Evolutionary conservation across 331 rosid species (phyloP).

Genomic region (Stylosanthes scabra): DNA sequence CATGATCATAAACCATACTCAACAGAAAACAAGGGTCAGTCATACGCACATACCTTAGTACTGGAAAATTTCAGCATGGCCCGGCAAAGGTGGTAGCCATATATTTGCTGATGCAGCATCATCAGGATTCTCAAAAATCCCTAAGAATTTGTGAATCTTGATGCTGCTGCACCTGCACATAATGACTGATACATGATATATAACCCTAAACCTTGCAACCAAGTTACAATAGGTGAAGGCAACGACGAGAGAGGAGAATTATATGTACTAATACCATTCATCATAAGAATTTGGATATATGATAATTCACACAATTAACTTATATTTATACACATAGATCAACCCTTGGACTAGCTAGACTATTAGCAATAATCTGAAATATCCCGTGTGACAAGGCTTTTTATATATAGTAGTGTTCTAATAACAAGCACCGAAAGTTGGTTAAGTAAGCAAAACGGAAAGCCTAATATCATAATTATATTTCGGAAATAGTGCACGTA

Average conservation of each 20-base stretch:
- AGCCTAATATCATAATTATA: conserved; percentile 28
- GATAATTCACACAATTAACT: not conserved
- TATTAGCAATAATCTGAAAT: conserved; percentile 17
- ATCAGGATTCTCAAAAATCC: conserved; percentile 73
- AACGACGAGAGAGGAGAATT: no score
- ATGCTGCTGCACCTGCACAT: conserved; percentile 62
- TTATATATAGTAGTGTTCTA: not conserved
- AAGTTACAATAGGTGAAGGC: no score
- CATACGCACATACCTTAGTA: no score
- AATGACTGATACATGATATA: no score
- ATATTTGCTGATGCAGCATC: conserved; percentile 80
- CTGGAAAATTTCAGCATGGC: not conserved
- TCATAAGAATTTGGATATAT: not conserved
- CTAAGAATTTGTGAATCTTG: conserved; percentile 39
- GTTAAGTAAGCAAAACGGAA: conserved; percentile 5
- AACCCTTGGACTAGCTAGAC: not conserved
- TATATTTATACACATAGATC: no score
- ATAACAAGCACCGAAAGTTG: conserved; percentile 43
- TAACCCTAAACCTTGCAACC: no score
- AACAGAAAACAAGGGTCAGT: no score
- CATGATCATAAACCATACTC: no score
- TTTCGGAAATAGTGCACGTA: not conserved
- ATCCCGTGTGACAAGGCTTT: conserved; percentile 50
- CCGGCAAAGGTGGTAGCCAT: conserved; percentile 56
- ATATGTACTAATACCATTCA: no score